Base-by-base conservation (phyloP, 2,329 filamentous ascomycete genomes). In the Juglanconis oblonga region DNA sequence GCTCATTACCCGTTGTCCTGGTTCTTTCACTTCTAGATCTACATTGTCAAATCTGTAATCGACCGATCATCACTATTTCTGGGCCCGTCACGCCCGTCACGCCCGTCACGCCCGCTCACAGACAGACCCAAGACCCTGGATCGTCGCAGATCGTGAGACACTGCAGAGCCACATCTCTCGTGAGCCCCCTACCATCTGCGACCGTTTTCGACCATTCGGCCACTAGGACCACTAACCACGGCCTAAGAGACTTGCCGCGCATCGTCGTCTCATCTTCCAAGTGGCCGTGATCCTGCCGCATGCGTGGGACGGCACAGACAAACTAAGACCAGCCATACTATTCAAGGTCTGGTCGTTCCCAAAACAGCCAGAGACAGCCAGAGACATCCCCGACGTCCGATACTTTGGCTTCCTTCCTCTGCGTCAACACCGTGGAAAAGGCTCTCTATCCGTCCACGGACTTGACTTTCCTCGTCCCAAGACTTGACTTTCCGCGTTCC, bases 111-210 rank as follows among this genome's bases (percentile, higher is more conserved):
- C 35, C 45, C 51, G 17, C 36, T 45, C 38, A 49, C 47, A 33
- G 36, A 44, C 50, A 32, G 11, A 31, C 48, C 52, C 29, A 10
- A 32, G 38, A 33, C 6, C 32, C 40, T 40, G 31, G 44, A 56
- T 55, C 57, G 50, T 35, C 54, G 55, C 55, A 67, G 68, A 69
- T 70, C 67, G 66, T 70, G 68, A 70, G 68, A 70, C 68, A 70
- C 64, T 64, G 54, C 50, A 59, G 63, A 58, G 63, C 62, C 57
- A 61, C 59, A 60, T 63, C 58, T 58, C 62, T 57, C 60, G 56
- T 48, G 17, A 57, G 58, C 57, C 59, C 61, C 62, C 60, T 64
- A 49, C 55, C 47, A 63, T 61, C 57, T 59, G 66, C 65, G 63
- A 66, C 63, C 64, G 64, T 63, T 57, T 62, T 61, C 57, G n/a